Conservation (phyloP, 352 stramenopile species). For the Lagenidium giganteum region DNA sequence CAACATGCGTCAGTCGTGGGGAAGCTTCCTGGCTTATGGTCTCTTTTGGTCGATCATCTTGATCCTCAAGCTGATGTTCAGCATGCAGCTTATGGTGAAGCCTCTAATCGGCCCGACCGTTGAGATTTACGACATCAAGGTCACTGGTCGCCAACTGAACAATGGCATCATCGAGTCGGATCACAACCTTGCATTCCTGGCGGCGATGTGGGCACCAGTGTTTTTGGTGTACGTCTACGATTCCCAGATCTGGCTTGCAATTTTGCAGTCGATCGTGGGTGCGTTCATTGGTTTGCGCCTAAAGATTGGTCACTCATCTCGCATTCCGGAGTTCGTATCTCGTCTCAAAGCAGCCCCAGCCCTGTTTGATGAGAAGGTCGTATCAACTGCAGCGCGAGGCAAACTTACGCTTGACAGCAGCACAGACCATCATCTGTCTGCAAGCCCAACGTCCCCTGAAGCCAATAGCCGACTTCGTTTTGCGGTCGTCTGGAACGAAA, state of each 20-base stretch:
- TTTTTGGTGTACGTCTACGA: constrained; percentile 87
- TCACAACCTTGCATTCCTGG: constrained; percentile 80
- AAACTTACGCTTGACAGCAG: constrained; percentile 52
- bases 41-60: constrained; percentile 82
- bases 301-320: constrained; percentile 78
- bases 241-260: constrained; percentile 83
- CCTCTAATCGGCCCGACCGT: constrained; percentile 95
- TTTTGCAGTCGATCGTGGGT: constrained; percentile 74
- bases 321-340: constrained; percentile 69
- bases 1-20: constrained; percentile 71
- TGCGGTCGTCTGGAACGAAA: constrained; percentile 87
- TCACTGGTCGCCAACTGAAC: constrained; percentile 30
- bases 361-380: constrained; percentile 77
- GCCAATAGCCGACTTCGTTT: constrained; percentile 81
- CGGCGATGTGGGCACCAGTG: constrained; percentile 71
- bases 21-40: constrained; percentile 56
- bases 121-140: constrained; percentile 87
- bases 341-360: constrained; percentile 53
- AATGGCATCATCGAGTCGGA: constrained; percentile 64
- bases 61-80: constrained; percentile 96
- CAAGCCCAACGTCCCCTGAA: constrained; percentile 45
- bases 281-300: constrained; percentile 71
- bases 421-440: constrained; percentile 38
- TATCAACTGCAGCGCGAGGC: constrained; percentile 59
- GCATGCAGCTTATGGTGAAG: constrained; percentile 96